A percentile compares a stretch with the other conserved stretches of the same genome.
Evolutionary conservation across 768 basidiomycete species (phyloP).

Genomic region (Auriculariales sp.): DNA sequence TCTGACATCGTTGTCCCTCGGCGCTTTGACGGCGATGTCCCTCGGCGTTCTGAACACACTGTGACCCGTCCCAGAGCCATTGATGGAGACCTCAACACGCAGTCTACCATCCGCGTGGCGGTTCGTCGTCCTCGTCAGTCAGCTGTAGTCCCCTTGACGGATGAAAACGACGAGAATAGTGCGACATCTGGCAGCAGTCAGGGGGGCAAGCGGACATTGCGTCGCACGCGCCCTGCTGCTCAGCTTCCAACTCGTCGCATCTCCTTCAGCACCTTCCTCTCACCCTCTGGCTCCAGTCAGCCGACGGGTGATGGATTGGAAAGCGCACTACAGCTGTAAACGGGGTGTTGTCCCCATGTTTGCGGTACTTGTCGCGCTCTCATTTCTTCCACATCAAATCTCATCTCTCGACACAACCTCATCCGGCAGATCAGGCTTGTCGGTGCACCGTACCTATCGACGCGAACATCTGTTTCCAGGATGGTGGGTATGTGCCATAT

Average conservation of each 20-base stretch:
- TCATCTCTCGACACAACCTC: neutral
- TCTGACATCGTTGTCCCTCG: neutral
- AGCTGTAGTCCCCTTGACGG: neutral
- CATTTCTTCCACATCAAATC: neutral
- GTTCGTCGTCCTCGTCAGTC: neutral
- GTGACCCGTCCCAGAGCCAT: neutral
- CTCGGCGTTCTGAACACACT: neutral
- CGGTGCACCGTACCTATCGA: neutral
- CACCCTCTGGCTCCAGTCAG: constrained; percentile 20
- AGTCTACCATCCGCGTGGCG: neutral
- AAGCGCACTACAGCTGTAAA: constrained; percentile 59
- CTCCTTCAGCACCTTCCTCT: constrained; percentile 42
- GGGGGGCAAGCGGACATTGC: constrained; percentile 23
- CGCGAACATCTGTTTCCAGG: neutral
- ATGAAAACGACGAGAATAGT: no score
- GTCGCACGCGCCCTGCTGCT: constrained; percentile 29
- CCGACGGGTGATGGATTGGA: constrained; percentile 30
- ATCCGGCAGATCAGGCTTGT: neutral
- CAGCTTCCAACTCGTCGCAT: constrained; percentile 32
- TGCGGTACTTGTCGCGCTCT: no score
- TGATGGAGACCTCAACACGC: neutral
- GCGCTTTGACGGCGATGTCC: neutral
- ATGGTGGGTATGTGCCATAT: neutral
- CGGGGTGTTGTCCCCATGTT: neutral
- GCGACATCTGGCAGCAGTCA: no score